Evolutionary conservation across 1,284 basidiomycete species (phyloP).

Genomic region (Ganoderma leucocontextum): DNA sequence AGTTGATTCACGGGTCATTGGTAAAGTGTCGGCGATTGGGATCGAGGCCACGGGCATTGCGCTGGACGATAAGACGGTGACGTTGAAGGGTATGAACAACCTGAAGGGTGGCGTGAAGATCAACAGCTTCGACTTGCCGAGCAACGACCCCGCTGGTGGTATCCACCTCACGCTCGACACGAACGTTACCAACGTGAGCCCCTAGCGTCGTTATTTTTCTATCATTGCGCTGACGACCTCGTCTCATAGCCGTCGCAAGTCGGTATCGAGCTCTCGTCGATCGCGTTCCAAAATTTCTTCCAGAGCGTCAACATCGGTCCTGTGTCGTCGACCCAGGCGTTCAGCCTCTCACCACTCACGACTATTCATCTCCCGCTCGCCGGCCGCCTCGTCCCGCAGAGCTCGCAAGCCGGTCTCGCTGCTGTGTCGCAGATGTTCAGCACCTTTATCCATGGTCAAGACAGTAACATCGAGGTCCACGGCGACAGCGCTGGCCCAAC

Average conservation of each 20-base stretch:
- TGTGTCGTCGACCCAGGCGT: slow-evolving; percentile 55
- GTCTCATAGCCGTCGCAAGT: slow-evolving; percentile 73
- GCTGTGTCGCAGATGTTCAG: slow-evolving; percentile 77
- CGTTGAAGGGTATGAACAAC: slow-evolving; percentile 78
- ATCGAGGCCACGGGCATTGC: slow-evolving; percentile 65
- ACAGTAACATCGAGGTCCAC: slow-evolving; percentile 67
- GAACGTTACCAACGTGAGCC: slow-evolving; percentile 65
- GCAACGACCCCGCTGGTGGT: slow-evolving; percentile 79
- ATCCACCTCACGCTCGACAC: slow-evolving; percentile 75
- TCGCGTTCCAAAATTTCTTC: slow-evolving; percentile 70
- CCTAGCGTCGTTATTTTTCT: background rate
- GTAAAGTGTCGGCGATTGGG: slow-evolving; percentile 59
- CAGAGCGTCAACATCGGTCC: slow-evolving; percentile 67
- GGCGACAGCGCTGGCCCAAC: slow-evolving; percentile 72
- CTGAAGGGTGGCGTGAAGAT: slow-evolving; percentile 72
- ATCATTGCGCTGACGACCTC: background rate
- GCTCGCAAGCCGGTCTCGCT: slow-evolving; percentile 58
- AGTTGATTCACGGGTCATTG: background rate
- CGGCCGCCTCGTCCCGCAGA: slow-evolving; percentile 75
- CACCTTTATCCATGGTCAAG: slow-evolving; percentile 74
- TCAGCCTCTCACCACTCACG: slow-evolving; percentile 66
- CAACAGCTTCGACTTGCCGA: slow-evolving; percentile 76
- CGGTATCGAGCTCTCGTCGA: slow-evolving; percentile 70
- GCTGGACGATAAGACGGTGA: slow-evolving; percentile 67
- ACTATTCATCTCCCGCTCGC: slow-evolving; percentile 63